Conservation (phyloP, 169 alveolate species). For the Plasmodium billcollinsi region DNA sequence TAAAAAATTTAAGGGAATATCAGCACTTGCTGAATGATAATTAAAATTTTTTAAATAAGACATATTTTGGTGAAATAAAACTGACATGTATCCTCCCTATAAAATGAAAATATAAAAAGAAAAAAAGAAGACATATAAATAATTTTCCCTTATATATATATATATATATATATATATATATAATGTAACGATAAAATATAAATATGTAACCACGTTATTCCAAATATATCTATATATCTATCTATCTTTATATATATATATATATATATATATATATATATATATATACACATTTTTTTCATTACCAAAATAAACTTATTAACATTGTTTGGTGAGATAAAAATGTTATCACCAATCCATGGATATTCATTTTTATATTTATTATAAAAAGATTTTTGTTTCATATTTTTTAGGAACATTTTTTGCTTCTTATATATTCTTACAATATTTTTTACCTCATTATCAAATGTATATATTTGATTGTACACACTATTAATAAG, state of each 20-base stretch:
- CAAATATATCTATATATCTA: background rate
- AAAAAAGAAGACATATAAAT: background rate
- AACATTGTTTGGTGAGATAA: conserved; percentile 38
- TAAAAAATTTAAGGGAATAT: conserved; percentile 17
- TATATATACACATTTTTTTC: too few species aligned
- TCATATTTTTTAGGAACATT: conserved; percentile 25
- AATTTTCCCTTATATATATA: background rate
- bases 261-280: too few species aligned
- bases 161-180: background rate
- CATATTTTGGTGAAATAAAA: conserved; percentile 52
- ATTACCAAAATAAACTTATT: conserved; percentile 38
- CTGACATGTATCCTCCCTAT: conserved; percentile 50
- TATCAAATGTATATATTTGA: conserved; percentile 35
- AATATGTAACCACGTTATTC: background rate
- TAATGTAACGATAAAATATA: background rate
- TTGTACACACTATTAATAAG: conserved; percentile 39
- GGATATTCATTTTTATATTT: conserved; percentile 62
- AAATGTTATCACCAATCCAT: conserved; percentile 55
- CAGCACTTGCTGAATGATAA: conserved; percentile 22
- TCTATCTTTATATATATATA: too few species aligned
- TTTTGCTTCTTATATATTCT: conserved; percentile 44
- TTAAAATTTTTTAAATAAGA: conserved; percentile 57
- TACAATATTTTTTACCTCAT: conserved; percentile 29
- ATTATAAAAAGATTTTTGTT: conserved; percentile 15
- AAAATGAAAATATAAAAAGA: background rate